Evolutionary conservation across 805 yeast genomes (phyloP).

Genomic region (Ogataea neopini): DNA sequence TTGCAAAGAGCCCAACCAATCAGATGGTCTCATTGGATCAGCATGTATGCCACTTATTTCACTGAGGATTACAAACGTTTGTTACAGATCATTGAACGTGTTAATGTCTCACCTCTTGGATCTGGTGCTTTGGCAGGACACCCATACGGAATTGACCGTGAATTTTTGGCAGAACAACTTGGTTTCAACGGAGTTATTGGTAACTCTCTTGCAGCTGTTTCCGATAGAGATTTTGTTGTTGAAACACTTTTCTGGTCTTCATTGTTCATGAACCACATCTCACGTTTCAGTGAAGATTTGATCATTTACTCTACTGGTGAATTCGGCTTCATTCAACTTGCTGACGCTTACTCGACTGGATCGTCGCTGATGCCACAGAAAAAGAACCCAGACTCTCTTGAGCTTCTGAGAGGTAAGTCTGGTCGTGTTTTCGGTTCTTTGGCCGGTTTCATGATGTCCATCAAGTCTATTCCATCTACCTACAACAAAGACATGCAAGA

Average conservation of each 20-base stretch:
- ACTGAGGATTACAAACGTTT: conserved; percentile 87
- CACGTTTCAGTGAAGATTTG: conserved; percentile 92
- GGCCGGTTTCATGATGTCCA: conserved; percentile 94
- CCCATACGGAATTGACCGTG: conserved; percentile 98
- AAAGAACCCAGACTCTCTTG: conserved; percentile 96
- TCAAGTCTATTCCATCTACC: conserved; percentile 96
- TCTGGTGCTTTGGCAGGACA: conserved; percentile 99
- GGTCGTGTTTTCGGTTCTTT: conserved; percentile 96
- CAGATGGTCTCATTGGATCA: conserved; percentile 98
- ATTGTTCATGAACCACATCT: conserved; percentile 91
- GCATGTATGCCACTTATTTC: conserved; percentile 92
- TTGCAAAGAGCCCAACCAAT: conserved; percentile 99
- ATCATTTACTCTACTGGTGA: conserved; percentile 97
- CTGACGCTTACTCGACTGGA: conserved; percentile 98
- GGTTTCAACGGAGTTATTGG: conserved; percentile 89
- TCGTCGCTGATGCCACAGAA: conserved; percentile 99
- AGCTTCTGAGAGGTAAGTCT: conserved; percentile 91
- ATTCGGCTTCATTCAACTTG: conserved; percentile 88
- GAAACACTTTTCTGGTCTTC: conserved; percentile 96
- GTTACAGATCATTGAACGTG: conserved; percentile 74
- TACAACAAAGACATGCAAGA: conserved; percentile 99
- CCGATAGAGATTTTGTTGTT: conserved; percentile 96
- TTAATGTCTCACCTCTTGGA: conserved; percentile 90
- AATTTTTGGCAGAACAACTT: conserved; percentile 74
- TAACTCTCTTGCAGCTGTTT: conserved; percentile 93